Evolutionary conservation across 139 green algal genomes (phyloP), one percentile per base, ranked within the genome.

Genomic region (Micractinium conductrix): DNA sequence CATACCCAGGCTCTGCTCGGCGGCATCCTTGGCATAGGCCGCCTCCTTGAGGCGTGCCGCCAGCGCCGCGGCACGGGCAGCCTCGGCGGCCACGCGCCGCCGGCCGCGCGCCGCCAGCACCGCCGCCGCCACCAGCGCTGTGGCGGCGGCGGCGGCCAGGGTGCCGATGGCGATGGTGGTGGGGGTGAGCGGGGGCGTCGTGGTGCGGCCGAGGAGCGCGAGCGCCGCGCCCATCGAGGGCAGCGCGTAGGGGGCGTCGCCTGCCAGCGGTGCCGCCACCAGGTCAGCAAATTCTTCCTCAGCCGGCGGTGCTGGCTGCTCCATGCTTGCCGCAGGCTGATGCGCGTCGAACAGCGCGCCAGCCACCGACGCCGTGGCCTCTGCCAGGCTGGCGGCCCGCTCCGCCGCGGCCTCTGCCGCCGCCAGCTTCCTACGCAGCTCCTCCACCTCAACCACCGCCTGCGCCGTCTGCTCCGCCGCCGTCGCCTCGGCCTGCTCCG

Each of bases 21-120:
- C 76, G 4, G 50, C 84, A n/a, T 87, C 84, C 30, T 48, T 43
- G 26, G 70, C 81, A 86, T 81, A 86, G 30, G 45, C 72, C 7
- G 74, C 63, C 48, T 86, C 81, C 45, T 79, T 78, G 55, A 86
- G 74, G 30, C 71, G 65, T 19, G 81, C 73, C 24, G 42, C 33
- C 48, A 86, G 74, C 60, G 63, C 21, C 7, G 58, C 72, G 10
- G 55, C 60, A 30, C 40, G 75, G 9, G 37, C 37, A 4, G 75
- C 75, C 24, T 70, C 9, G 37, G 75, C 50, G 6, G 37, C 53
- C 24, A 43, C 37, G 2, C 50, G 50, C 22, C 75, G 50, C 37
- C 50, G 35, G 24, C 12, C 26, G 10, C 75, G 53, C 53, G 71
- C 17, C 9, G 33, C 42, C 55, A 71, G 45, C 50, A 81, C 2